Percentiles rank a stretch among this genome's conserved stretches.
Evolutionary conservation across 305 asterid species (phyloP).

Genomic region (Solanum hybrid): DNA sequence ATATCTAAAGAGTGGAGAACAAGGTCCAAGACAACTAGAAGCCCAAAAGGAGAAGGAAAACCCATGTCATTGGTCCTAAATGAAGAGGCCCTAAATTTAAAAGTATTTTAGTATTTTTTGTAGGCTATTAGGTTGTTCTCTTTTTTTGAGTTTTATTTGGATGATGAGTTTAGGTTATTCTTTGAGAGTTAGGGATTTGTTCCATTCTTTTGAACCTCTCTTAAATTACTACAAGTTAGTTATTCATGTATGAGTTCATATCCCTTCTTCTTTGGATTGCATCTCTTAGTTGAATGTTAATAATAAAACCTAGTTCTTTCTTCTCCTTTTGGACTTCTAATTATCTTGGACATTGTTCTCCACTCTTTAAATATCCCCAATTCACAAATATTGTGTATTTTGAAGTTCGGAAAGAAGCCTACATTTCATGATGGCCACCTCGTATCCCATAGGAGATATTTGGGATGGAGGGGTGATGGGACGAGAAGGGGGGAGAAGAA

Average conservation of each 20-base stretch:
- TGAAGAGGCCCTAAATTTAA: background rate
- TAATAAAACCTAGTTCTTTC: background rate
- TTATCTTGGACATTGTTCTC: background rate
- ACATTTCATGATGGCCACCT: background rate
- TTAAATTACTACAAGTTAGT: background rate
- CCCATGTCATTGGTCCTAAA: background rate
- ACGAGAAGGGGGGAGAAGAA: background rate
- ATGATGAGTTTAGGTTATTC: background rate
- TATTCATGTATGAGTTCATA: background rate
- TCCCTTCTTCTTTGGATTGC: background rate
- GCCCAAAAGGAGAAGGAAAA: background rate
- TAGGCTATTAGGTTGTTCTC: background rate
- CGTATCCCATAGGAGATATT: background rate
- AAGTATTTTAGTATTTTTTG: background rate
- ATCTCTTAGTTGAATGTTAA: background rate
- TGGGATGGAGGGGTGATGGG: background rate
- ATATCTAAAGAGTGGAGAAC: background rate
- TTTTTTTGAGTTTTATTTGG: background rate
- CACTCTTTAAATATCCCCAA: background rate
- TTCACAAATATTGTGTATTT: background rate
- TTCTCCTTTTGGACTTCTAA: background rate
- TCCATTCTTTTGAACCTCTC: background rate
- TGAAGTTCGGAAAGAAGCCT: background rate
- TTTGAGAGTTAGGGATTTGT: background rate
- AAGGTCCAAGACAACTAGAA: background rate